Evolutionary conservation across 169 alveolate genomes (phyloP), one percentile per base, ranked within the genome.

Genomic region (Babesia divergens): DNA sequence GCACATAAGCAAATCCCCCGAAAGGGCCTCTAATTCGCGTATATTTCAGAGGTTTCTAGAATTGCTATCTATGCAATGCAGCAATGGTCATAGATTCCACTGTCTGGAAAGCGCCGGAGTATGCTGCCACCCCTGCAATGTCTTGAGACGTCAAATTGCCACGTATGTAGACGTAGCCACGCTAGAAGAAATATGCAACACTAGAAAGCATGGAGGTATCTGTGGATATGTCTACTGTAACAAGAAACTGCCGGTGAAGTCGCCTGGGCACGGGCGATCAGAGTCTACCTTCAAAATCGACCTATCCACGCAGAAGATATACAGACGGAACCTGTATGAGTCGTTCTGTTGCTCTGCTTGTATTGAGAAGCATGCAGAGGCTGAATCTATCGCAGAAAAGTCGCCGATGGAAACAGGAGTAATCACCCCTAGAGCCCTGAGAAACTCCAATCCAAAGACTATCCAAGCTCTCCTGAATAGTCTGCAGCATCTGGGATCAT

Each of bases 351-450:
- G 72, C 24, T 47, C 76, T 0, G 51, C 6, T 47, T 77, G 86
- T 32, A 66, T 77, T 6, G 82, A 77, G 28, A 32, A 56, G 42
- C 52, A 77, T 22, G 58, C 50, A 22, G 40, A 20, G 13, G 69
- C 67, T 29, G 32, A 35, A 24, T 44, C 82, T 13, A n/a, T 53
- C 14, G 75, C 71, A 14, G 43, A 64, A 6, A 42, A 20, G 40
- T 77, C 86, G 32, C 86, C 86, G 4, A 69, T 77, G 72, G 86
- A 77, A 44, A 43, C 50, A 0, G 86, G 86, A 24, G 51, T 60
- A 22, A 64, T 77, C 43, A 77, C 86, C 4, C 86, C 86, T n/a
- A 50, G 82, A 13, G 86, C 81, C 0, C 52, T 77, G 65, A 51
- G 86, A 31, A 62, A 44, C 35, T 62, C 72, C 37, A 62, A 13